Percentiles rank a stretch among this genome's conserved stretches.
Conservation (phyloP, 1,139 yeast genomes). For the Saccharomyces hybrid region DNA sequence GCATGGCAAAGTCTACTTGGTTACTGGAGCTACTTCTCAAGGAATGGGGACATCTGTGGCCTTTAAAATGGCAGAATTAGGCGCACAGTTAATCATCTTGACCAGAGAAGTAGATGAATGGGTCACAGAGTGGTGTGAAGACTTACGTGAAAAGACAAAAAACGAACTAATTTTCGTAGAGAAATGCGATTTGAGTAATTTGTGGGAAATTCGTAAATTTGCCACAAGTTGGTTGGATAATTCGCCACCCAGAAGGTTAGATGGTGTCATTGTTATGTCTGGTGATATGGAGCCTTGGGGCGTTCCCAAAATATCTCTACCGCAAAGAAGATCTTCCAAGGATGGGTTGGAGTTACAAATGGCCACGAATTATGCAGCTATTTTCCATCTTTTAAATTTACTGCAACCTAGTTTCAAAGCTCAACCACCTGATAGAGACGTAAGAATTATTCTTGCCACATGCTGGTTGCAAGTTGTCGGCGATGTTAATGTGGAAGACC, state of each 20-base stretch:
- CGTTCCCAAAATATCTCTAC: slow-evolving; percentile 17
- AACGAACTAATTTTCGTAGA: slow-evolving; percentile 83
- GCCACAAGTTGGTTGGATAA: slow-evolving; percentile 94
- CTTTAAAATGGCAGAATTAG: slow-evolving; percentile 62
- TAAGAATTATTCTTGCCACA: slow-evolving; percentile 64
- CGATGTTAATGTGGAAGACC: slow-evolving; percentile 54
- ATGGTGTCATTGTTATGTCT: slow-evolving; percentile 83
- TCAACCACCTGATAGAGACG: slow-evolving; percentile 94
- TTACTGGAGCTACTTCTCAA: slow-evolving; percentile 79
- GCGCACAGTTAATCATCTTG: slow-evolving; percentile 80
- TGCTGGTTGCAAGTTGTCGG: slow-evolving; percentile 77
- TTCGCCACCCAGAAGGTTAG: slow-evolving; percentile 81
- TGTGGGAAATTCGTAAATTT: slow-evolving; percentile 75
- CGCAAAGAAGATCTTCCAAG: slow-evolving; percentile 47
- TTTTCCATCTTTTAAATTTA: slow-evolving; percentile 70
- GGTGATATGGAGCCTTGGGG: slow-evolving; percentile 67
- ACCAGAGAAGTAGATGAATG: slow-evolving; percentile 66
- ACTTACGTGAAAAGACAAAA: slow-evolving; percentile 58
- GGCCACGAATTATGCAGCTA: slow-evolving; percentile 74
- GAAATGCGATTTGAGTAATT: slow-evolving; percentile 68
- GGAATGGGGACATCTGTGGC: slow-evolving; percentile 81
- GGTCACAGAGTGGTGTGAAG: slow-evolving; percentile 73
- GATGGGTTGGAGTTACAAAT: slow-evolving; percentile 86
- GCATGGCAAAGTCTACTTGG: slow-evolving; percentile 80
- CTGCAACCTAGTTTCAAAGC: slow-evolving; percentile 73